Conservation (phyloP, 805 yeast species). For the Wickerhamiella dianesei region DNA sequence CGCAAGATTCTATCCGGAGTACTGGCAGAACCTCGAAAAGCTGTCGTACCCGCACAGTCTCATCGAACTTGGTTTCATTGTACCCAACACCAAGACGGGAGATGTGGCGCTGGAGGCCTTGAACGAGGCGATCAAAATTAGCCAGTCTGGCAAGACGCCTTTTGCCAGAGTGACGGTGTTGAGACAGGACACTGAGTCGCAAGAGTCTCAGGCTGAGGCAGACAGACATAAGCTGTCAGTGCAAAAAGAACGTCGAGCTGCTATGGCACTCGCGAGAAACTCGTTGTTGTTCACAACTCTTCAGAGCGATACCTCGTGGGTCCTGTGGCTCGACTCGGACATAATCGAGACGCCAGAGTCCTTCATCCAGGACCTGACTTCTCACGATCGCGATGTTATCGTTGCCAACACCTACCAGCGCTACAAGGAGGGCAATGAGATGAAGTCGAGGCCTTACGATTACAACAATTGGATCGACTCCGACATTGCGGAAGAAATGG, state of each 20-base stretch:
- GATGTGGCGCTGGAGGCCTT: slow-evolving; percentile 60
- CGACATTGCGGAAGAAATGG: slow-evolving; percentile 67
- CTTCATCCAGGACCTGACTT: slow-evolving; percentile 73
- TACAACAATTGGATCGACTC: slow-evolving; percentile 76
- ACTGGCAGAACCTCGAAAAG: slow-evolving; percentile 72
- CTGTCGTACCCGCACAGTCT: slow-evolving; percentile 73
- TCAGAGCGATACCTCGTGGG: slow-evolving; percentile 87
- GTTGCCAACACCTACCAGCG: slow-evolving; percentile 92
- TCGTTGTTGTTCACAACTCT: slow-evolving; percentile 78
- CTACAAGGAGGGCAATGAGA: slow-evolving; percentile 44
- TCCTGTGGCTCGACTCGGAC: slow-evolving; percentile 92
- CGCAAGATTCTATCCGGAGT: slow-evolving; percentile 69
- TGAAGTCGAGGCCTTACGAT: slow-evolving; percentile 75
- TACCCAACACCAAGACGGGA: slow-evolving; percentile 74
- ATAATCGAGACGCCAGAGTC: slow-evolving; percentile 77
- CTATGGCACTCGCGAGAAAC: slow-evolving; percentile 91
- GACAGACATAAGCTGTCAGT: slow-evolving; percentile 79
- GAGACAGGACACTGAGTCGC: slow-evolving; percentile 73
- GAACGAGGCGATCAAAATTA: slow-evolving; percentile 59
- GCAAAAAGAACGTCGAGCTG: slow-evolving; percentile 77
- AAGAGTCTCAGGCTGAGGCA: slow-evolving; percentile 63
- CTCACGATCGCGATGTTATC: slow-evolving; percentile 73
- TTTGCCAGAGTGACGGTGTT: slow-evolving; percentile 76
- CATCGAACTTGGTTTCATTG: slow-evolving; percentile 79
- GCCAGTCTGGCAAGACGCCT: slow-evolving; percentile 48